Evolutionary conservation across 805 yeast species (phyloP).

Genomic region (Lachancea sp.): DNA sequence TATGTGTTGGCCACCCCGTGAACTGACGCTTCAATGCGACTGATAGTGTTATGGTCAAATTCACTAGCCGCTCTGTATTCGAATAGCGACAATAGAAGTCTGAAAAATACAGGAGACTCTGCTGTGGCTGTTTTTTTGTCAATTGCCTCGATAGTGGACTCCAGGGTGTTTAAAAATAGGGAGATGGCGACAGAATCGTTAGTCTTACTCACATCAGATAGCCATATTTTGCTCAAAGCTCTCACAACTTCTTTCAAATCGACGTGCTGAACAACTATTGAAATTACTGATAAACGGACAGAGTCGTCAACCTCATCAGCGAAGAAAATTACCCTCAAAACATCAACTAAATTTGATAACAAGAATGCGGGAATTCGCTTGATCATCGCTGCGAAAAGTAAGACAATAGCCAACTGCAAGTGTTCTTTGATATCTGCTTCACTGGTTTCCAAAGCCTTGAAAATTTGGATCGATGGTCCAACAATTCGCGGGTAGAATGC

Average conservation of each 20-base stretch:
- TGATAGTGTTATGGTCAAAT: constrained; percentile 66
- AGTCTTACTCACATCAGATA: constrained; percentile 31
- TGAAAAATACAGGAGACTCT: constrained; percentile 61
- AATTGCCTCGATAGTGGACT: constrained; percentile 54
- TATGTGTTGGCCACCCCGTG: constrained; percentile 66
- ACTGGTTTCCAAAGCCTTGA: constrained; percentile 33
- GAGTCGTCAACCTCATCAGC: constrained; percentile 54
- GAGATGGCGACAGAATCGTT: constrained; percentile 50
- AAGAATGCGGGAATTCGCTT: constrained; percentile 84
- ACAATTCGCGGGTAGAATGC: constrained; percentile 81
- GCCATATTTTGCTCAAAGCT: constrained; percentile 61
- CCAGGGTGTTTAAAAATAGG: constrained; percentile 61
- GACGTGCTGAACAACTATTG: constrained; percentile 56
- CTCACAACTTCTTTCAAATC: constrained; percentile 59
- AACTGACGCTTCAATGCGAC: constrained; percentile 73
- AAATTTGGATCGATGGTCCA: constrained; percentile 62
- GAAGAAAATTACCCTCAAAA: constrained; percentile 51
- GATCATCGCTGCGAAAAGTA: constrained; percentile 66
- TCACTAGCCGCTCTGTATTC: constrained; percentile 56
- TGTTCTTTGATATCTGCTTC: constrained; percentile 26
- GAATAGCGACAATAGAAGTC: constrained; percentile 61
- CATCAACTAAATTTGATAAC: constrained; percentile 56
- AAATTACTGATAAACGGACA: constrained; percentile 56
- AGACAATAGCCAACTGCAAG: constrained; percentile 63
- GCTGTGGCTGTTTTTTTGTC: constrained; percentile 72